Evolutionary conservation across 352 stramenopile genomes (phyloP), one percentile per base, ranked within the genome.

Genomic region (Phytophthora sansomeana): DNA sequence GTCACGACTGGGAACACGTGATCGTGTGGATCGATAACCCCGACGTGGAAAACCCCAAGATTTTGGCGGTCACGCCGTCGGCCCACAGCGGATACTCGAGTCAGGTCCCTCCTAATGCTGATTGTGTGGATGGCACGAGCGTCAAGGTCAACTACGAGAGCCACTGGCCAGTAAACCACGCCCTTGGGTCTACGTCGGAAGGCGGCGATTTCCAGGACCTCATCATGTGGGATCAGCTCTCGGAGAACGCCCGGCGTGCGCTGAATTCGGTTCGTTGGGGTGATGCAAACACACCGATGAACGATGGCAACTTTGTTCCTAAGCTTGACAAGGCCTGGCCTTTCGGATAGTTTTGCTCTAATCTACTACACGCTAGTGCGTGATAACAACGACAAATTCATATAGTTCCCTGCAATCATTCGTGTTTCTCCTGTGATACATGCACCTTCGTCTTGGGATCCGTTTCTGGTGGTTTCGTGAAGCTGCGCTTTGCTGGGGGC

Each of bases 281-380:
- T 6, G 35, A 32, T 1, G 62, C 62, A 7, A 74, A 72, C 32
- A 60, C 58, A 7, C 69, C 69, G 6, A 59, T 77, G 35, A 74
- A 72, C 38, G 69, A 77, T 36, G 48, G 60, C 7, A 74, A 74
- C 54, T 77, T 77, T 9, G 16, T 56, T 30, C 17, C 28, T 8
- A 74, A 77, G 44, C 35, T 77, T 6, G 54, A 16, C 1, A 71
- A 70, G 41, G 64, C 69, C 38, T 60, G 57, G 29, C 58, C 58
- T 28, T 67, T 66, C 56, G 21, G 21, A 24, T 24, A 24, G 3
- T 1, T 24, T 24, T 24, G 21, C 21, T 24, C 21, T 24, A 24
- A 24, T 24, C 21, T 24, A 24, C 21, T 24, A 24, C 21, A 24
- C 21, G 21, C 3, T 24, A 1, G 1, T 24, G 21, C 21, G 29